Base-by-base conservation (phyloP, 345 rosid genomes). In the Heritiera fomes region DNA sequence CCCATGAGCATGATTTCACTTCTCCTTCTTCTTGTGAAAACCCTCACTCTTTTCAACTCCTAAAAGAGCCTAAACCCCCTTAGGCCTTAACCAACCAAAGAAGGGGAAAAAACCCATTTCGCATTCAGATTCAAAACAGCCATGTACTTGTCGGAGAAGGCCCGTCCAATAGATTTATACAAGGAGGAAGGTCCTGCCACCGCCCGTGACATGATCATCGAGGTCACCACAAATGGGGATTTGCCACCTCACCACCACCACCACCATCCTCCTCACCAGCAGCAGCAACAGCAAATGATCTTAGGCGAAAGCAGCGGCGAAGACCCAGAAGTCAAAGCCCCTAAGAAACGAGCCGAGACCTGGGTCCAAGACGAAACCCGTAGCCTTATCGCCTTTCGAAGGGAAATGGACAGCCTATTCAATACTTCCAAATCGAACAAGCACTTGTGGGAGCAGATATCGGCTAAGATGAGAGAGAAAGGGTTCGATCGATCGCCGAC, bases 341-440 rank as follows among this genome's bases (percentile, higher is more conserved):
- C 99, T 0, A 97, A 97, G 86, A 94, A 94, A 84, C 87, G 99
- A 60, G 98, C 99, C 7, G 99, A 97, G 91, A 97, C 99, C 15
- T 97, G 99, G 99, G 94, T 94, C 1, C 98, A 93, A 79, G 98
- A 94, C 78, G 99, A 97, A 75, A 97, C 98, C 9, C 93, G 98
- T 59, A 86, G 84, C 88, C 79, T 97, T 68, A 94, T 97, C 75
- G 88, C 82, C 52, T 77, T 93, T 11, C 87, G 99, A 62, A 83
- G 98, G 53, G 95, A 95, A 77, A 91, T 94, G 95, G 99, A 97
- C 73, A 85, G 91, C 1, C 88, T 93, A 8, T 97, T 97, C 83
- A 97, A 97, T 50, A 97, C 98, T 32, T 91, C 99, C 32, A 97
- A 97, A 88, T 97, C 99, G 1, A 97, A 97, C 80, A 97, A 94